phyloP scores from a whole-genome alignment of 139 green algal species.

The Volvox africanus region DNA sequence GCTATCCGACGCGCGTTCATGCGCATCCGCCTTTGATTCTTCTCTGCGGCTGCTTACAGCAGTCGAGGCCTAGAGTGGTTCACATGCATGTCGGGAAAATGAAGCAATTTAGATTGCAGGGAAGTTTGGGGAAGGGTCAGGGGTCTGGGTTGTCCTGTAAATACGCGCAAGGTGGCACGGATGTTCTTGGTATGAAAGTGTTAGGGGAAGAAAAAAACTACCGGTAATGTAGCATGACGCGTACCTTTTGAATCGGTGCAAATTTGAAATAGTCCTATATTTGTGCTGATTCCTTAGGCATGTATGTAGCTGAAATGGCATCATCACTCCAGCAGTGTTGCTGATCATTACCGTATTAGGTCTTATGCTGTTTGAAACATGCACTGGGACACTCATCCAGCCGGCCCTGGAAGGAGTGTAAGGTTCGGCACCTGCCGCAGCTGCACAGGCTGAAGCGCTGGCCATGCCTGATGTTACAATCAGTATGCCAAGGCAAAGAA shows the following conservation, averaged over 20 bases:
- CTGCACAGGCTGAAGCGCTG: not conserved
- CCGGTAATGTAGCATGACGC: too few species aligned
- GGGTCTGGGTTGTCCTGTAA: not conserved
- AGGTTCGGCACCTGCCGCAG: not conserved
- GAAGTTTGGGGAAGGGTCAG: not conserved
- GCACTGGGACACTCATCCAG: not conserved
- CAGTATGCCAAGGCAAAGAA: not conserved
- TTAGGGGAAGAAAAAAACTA: not conserved
- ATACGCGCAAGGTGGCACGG: not conserved
- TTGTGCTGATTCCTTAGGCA: too few species aligned
- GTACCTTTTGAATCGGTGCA: too few species aligned
- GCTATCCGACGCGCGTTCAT: not conserved
- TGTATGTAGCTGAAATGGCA: too few species aligned
- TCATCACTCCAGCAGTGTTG: not conserved
- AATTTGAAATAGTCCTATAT: too few species aligned
- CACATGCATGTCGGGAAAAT: not conserved
- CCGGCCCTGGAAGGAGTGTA: not conserved
- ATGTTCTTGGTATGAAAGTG: too few species aligned
- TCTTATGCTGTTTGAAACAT: not conserved
- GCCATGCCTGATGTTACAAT: constrained; percentile 8
- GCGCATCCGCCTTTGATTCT: not conserved
- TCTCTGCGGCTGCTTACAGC: constrained; percentile 1
- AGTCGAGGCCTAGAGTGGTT: not conserved
- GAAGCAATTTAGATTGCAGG: not conserved
- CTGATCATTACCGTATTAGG: not conserved